A percentile compares a stretch with the other conserved stretches of the same genome.
These are phyloP conservation scores for Coprinopsis cinerea DNA, from an alignment of 768 basidiomycete genomes.

Conservation along the genomic window DNA sequence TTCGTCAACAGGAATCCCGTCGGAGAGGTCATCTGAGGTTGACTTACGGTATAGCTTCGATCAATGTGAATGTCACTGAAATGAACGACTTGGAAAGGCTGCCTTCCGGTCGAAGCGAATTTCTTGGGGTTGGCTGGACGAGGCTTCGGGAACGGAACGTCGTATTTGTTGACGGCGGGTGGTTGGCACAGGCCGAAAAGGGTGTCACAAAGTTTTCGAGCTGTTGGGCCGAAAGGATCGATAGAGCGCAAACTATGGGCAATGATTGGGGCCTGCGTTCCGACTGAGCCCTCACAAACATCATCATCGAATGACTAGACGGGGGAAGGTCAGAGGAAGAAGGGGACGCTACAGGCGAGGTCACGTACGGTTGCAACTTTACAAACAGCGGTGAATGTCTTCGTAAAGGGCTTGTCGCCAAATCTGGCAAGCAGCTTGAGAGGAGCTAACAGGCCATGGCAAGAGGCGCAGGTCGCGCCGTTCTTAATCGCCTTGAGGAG, in stretches of 20 bases:
- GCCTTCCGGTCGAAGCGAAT: constrained; percentile 30
- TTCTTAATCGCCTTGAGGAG: constrained; percentile 38
- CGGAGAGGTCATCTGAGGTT: neutral
- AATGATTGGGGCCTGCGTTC: constrained; percentile 49
- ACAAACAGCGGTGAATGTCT: constrained; percentile 39
- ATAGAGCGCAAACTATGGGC: constrained; percentile 51
- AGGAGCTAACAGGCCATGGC: constrained; percentile 44
- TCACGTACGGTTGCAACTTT: constrained; percentile 31
- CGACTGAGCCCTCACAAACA: constrained; percentile 49
- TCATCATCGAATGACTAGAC: constrained; percentile 51
- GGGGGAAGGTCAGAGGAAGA: too few relatives aligned
- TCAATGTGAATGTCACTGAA: constrained; percentile 64
- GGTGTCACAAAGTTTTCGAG: constrained; percentile 49
- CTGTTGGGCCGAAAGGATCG: constrained; percentile 38
- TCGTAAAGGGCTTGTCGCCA: constrained; percentile 43
- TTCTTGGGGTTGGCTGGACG: constrained; percentile 29
- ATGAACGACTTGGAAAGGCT: constrained; percentile 52
- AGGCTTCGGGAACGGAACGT: constrained; percentile 39
- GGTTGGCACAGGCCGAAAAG: constrained; percentile 49
- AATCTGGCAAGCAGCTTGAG: constrained; percentile 40
- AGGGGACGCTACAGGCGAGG: neutral
- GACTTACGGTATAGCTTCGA: constrained; percentile 42
- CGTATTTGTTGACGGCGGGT: constrained; percentile 38
- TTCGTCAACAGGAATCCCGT: neutral
- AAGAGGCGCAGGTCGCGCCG: constrained; percentile 44